Conservation (phyloP, 2,329 filamentous ascomycete species). For the Cylindrodendrum hubeiense region DNA sequence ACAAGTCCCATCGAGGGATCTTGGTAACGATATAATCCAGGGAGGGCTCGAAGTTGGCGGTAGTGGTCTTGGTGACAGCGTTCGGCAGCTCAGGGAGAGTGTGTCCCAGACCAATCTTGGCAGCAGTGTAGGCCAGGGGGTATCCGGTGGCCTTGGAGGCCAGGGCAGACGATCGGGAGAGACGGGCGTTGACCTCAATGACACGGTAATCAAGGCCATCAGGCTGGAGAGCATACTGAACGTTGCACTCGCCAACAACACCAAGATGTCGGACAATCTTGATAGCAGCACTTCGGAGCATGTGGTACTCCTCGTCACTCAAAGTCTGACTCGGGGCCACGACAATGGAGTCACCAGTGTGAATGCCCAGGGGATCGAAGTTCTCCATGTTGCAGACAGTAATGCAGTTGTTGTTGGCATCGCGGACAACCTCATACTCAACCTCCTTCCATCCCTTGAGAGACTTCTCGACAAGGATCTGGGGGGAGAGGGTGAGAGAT, state of each 20-base stretch:
- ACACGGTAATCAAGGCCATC: constrained; percentile 98
- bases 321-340: constrained; percentile 97
- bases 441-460: constrained; percentile 99
- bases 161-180: constrained; percentile 95
- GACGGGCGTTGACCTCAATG: constrained; percentile 98
- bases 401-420: constrained; percentile 98
- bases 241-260: constrained; percentile 98
- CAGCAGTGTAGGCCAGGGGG: constrained; percentile 95
- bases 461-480: constrained; percentile 98
- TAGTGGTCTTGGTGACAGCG: constrained; percentile 97
- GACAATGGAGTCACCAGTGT: constrained; percentile 98
- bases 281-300: constrained; percentile 97
- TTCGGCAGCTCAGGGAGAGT: constrained; percentile 96
- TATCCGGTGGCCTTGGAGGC: constrained; percentile 99
- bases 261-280: constrained; percentile 98
- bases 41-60: constrained; percentile 97
- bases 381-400: constrained; percentile 90
- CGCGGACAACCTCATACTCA: constrained; percentile 97
- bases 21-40: constrained; percentile 99
- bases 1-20: constrained; percentile 97
- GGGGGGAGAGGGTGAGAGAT: constrained; percentile 92
- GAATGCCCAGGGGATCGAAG: constrained; percentile 96
- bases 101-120: constrained; percentile 97
- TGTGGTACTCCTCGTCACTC: constrained; percentile 99
- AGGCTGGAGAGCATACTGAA: constrained; percentile 96